Percentiles rank a stretch among this genome's conserved stretches.
These are phyloP conservation scores for Ophiostoma perfectum DNA, from an alignment of 2,329 filamentous ascomycete species.

Conservation along the genomic window DNA sequence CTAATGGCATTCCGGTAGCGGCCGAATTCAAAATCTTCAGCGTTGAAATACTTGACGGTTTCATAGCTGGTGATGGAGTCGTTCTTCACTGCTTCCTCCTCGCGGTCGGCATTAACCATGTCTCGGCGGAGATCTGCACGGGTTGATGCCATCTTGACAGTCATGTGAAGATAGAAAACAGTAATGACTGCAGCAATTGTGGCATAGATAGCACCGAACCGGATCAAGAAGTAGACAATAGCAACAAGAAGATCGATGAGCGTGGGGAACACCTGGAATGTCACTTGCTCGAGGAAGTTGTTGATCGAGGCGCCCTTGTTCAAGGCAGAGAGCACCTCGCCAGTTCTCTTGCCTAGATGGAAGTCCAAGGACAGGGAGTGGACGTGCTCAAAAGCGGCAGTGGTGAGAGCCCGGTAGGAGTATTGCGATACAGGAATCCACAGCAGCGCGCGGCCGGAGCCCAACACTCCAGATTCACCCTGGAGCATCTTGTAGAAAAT, in stretches of 20 bases:
- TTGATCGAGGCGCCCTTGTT: slow-evolving; percentile 97
- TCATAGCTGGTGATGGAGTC: slow-evolving; percentile 99
- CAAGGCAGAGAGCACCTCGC: slow-evolving; percentile 88
- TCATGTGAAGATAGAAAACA: slow-evolving; percentile 94
- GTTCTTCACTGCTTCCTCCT: slow-evolving; percentile 96
- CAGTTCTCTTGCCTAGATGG: slow-evolving; percentile 91
- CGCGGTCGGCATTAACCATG: slow-evolving; percentile 91
- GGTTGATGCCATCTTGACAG: slow-evolving; percentile 91
- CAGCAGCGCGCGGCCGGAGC: slow-evolving; percentile 72
- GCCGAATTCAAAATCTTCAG: slow-evolving; percentile 70
- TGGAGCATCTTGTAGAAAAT: slow-evolving; percentile 76
- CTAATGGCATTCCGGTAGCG: slow-evolving; percentile 66
- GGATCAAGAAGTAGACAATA: slow-evolving; percentile 70
- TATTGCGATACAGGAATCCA: slow-evolving; percentile 98
- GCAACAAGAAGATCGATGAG: slow-evolving; percentile 82
- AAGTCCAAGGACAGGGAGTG: slow-evolving; percentile 94
- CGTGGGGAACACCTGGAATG: slow-evolving; percentile 94
- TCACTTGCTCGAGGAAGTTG: slow-evolving; percentile 91
- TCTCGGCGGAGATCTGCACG: slow-evolving; percentile 82
- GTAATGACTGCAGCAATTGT: slow-evolving; percentile 85
- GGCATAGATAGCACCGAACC: slow-evolving; percentile 84
- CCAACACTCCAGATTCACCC: slow-evolving; percentile 80
- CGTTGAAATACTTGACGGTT: slow-evolving; percentile 87
- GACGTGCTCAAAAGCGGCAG: slow-evolving; percentile 94
- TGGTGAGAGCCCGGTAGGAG: slow-evolving; percentile 88